Evolutionary conservation across 805 yeast genomes (phyloP), one percentile per base, ranked within the genome.

Genomic region (Candida argentea): DNA sequence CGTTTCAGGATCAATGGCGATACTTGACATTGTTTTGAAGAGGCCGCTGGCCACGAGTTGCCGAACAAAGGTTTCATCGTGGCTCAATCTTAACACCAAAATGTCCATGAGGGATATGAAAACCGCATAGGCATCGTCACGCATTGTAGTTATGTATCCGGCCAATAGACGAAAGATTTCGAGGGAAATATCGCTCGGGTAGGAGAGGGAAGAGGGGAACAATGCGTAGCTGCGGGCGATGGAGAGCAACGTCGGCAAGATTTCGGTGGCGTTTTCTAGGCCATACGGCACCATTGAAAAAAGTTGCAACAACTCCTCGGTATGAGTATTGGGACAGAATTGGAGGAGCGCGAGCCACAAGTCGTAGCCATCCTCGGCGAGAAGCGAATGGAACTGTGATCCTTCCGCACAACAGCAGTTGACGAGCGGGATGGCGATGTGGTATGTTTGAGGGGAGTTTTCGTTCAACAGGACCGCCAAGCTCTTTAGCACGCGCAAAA

Each of bases 291-390:
- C 50, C 36, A 71, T 53, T 6, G 69, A 70, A 36, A 79, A 65
- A 11, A 68, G 40, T 11, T 57, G 55, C 3, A 63, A 31, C 16
- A 81, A 49, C 20, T 57, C 60, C 9, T 52, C 48, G 17, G 52
- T 53, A 4, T 35, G 29, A n/a, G 32, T 22, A 4, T 39, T 22
- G 1, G 89, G 82, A 29, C 69, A 68, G 35, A 75, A 73, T 36
- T 73, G 81, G 28, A 85, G 47, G 2, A 81, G 48, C 1, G 77
- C 62, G n/a, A 69, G 59, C 94, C 95, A 85, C 23, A 87, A 58
- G 32, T 84, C 94, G 44, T 71, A 74, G 0, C 93, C 95, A 54
- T 87, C 96, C 46, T 87, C 96, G 12, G 78, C 66, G 6, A 87
- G 50, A 29, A 82, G 57, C 1, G 85, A 69, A 13, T 60, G 57